A percentile compares a stretch with the other conserved stretches of the same genome.
These are phyloP conservation scores for Cucurbita pepo DNA, from an alignment of 306 rosid genomes.

Conservation along the genomic window DNA sequence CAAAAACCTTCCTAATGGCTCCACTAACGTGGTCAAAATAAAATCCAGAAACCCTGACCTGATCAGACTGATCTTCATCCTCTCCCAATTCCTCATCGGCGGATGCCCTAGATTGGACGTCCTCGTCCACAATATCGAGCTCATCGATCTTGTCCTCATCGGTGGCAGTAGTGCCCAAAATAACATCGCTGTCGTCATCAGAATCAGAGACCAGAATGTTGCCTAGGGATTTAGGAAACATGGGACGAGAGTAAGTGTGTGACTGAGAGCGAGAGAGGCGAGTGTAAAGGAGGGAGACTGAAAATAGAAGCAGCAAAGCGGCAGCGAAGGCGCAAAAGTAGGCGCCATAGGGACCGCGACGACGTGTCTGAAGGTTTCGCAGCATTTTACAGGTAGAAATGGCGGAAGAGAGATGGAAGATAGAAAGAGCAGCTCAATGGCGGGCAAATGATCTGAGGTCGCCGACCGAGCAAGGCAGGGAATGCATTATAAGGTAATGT, in stretches of 20 bases:
- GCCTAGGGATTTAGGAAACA: conserved; percentile 1
- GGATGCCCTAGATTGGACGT: background rate
- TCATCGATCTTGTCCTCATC: conserved; percentile 68
- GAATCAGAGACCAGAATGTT: conserved; percentile 38
- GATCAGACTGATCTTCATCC: conserved; percentile 39
- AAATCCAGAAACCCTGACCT: conserved; percentile 24
- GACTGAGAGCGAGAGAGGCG: conserved; percentile 49
- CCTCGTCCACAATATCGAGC: conserved; percentile 44
- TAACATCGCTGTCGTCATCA: conserved; percentile 14
- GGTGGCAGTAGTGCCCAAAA: background rate
- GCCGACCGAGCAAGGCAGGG: background rate
- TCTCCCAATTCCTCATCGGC: conserved; percentile 29
- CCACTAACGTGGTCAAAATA: conserved; percentile 60
- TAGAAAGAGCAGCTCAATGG: background rate
- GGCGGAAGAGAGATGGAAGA: background rate
- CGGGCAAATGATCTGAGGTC: background rate
- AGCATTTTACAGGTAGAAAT: conserved; percentile 16
- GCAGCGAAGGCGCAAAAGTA: conserved; percentile 50
- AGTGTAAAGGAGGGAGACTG: conserved; percentile 64
- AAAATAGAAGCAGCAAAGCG: conserved; percentile 55
- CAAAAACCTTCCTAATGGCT: conserved; percentile 39
- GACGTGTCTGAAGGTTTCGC: conserved; percentile 36
- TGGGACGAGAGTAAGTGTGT: conserved; percentile 12
- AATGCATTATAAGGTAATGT: no score
- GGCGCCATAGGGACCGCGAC: conserved; percentile 57